These are phyloP conservation scores for Lasiodiplodia citricola DNA, from an alignment of 2,329 filamentous ascomycete genomes.

Conservation along the genomic window DNA sequence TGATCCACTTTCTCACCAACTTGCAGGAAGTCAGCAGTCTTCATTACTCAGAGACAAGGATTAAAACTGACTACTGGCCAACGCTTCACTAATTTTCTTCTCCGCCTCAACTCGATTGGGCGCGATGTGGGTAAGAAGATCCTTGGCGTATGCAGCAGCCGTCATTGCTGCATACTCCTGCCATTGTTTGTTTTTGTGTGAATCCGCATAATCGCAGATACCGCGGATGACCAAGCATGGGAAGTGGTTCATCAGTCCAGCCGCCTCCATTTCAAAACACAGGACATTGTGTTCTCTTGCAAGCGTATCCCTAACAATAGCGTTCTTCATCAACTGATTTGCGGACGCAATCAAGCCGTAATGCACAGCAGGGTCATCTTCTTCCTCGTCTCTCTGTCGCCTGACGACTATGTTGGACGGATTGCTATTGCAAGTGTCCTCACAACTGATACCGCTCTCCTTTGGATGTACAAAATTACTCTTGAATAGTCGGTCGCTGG, in stretches of 20 bases:
- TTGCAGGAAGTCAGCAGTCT: slow-evolving; percentile 26
- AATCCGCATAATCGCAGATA: slow-evolving; percentile 27
- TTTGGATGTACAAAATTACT: too few species aligned
- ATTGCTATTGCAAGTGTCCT: too few species aligned
- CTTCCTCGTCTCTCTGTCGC: neutral
- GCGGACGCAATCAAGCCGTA: slow-evolving; percentile 36
- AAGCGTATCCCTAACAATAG: neutral
- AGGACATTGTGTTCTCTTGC: neutral
- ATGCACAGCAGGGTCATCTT: slow-evolving; percentile 28
- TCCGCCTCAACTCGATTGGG: too few species aligned
- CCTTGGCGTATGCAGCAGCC: slow-evolving; percentile 34
- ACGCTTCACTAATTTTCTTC: too few species aligned
- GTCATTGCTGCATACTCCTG: slow-evolving; percentile 36
- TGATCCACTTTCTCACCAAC: too few species aligned
- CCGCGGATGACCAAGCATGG: slow-evolving; percentile 26
- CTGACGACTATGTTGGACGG: too few species aligned
- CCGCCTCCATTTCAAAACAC: slow-evolving; percentile 26
- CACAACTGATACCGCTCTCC: too few species aligned
- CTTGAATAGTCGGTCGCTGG: too few species aligned
- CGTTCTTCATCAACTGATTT: slow-evolving; percentile 33
- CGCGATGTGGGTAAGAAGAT: slow-evolving; percentile 1
- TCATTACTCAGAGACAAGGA: too few species aligned
- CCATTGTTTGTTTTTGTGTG: slow-evolving; percentile 39
- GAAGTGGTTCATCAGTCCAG: slow-evolving; percentile 29
- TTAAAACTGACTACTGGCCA: too few species aligned